phyloP scores from a whole-genome alignment of 106 monocot genomes.

The Phalaenopsis equestris region DNA sequence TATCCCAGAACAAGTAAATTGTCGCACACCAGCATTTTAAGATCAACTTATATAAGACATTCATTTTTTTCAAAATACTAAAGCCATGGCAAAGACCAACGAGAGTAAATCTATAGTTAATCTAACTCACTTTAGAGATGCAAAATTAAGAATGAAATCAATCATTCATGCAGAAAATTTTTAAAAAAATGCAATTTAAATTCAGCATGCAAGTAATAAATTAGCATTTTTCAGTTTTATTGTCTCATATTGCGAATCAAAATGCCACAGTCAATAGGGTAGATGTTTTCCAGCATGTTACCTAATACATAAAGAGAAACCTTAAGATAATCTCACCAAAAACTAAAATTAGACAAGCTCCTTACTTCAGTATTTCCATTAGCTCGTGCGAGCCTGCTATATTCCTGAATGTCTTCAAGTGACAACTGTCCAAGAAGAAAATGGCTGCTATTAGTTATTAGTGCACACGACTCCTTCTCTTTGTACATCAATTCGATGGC shows the following conservation, averaged over 20 bases:
- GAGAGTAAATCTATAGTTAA: too few relatives aligned
- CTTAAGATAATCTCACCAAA: neutral
- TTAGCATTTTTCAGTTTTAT: neutral
- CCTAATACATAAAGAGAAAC: neutral
- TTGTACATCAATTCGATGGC: slow-evolving; percentile 49
- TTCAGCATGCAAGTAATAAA: neutral
- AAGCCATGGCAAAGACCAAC: too few relatives aligned
- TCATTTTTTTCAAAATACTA: too few relatives aligned
- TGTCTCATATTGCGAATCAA: too few relatives aligned
- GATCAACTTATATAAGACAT: too few relatives aligned
- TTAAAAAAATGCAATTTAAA: neutral
- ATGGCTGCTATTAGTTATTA: slow-evolving; percentile 36
- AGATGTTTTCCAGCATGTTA: neutral
- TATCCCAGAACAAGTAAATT: too few relatives aligned
- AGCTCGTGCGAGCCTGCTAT: slow-evolving; percentile 16
- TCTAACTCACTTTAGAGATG: too few relatives aligned
- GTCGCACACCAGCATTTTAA: too few relatives aligned
- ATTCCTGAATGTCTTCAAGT: slow-evolving; percentile 51
- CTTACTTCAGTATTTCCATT: slow-evolving; percentile 25
- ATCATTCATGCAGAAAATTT: too few relatives aligned
- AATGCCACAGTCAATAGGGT: too few relatives aligned
- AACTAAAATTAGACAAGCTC: too few relatives aligned
- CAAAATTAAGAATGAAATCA: too few relatives aligned
- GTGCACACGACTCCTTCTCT: slow-evolving; percentile 51
- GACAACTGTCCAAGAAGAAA: slow-evolving; percentile 43